Evolutionary conservation across 495 filamentous ascomycete genomes (phyloP).

Genomic region (Tetracladium setigerum): DNA sequence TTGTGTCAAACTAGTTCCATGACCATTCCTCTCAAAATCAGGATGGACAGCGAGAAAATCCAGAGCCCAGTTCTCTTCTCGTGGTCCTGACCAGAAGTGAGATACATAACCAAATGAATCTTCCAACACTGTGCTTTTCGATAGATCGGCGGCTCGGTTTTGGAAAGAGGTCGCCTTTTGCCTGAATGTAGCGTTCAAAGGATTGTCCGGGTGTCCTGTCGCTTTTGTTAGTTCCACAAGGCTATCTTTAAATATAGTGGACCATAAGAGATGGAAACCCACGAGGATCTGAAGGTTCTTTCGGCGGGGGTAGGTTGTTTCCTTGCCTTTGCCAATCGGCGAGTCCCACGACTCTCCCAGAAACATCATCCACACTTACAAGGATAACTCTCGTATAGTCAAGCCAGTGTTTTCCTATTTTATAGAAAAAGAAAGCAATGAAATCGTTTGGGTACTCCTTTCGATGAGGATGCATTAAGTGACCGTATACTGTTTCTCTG

Average conservation of each 20-base stretch:
- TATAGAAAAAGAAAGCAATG: neutral
- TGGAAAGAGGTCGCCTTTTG: neutral
- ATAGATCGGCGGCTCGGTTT: conserved; percentile 1
- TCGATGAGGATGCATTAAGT: conserved; percentile 1
- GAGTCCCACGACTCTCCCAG: neutral
- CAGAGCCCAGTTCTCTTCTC: neutral
- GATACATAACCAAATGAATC: neutral
- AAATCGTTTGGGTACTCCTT: neutral
- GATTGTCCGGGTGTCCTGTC: too few species aligned
- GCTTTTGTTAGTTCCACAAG: too few species aligned
- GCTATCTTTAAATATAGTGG: too few species aligned
- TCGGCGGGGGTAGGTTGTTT: neutral
- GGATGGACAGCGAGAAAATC: conserved; percentile 40
- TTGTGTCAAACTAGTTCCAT: conserved; percentile 37
- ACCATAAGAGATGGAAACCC: too few species aligned
- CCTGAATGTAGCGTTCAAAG: too few species aligned
- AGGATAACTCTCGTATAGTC: neutral
- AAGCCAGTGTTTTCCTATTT: conserved; percentile 1
- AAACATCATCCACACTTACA: neutral
- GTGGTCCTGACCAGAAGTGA: neutral
- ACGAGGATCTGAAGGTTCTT: too few species aligned
- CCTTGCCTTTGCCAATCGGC: conserved; percentile 5
- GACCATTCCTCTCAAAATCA: conserved; percentile 37
- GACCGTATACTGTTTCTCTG: neutral
- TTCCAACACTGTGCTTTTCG: neutral